Evolutionary conservation across 148 eudicot genomes (phyloP).

Genomic region (Chenopodium album): DNA sequence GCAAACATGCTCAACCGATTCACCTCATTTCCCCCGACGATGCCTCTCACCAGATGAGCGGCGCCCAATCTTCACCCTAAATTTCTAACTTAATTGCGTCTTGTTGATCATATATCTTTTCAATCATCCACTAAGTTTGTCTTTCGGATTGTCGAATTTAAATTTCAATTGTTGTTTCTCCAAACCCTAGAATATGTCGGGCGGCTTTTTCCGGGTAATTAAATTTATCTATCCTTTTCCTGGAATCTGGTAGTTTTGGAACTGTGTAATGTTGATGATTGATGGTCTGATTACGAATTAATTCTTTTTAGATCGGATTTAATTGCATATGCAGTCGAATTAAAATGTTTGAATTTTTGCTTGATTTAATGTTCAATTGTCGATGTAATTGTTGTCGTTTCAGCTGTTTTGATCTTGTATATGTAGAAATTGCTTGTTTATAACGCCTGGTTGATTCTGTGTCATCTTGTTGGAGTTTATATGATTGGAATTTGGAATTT

Average conservation of each 20-base stretch:
- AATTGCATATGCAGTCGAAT: background rate
- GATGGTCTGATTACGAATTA: background rate
- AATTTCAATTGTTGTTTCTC: background rate
- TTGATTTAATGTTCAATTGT: background rate
- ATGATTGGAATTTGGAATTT: conserved; percentile 15
- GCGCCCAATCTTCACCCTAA: background rate
- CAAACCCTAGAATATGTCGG: conserved; percentile 97
- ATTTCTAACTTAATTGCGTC: background rate
- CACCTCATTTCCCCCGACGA: background rate
- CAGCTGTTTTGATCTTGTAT: background rate
- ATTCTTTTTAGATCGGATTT: background rate
- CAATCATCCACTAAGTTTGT: background rate
- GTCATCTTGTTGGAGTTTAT: background rate
- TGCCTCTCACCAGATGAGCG: conserved; percentile 9
- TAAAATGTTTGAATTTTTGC: background rate
- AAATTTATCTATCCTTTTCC: background rate
- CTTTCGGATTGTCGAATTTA: background rate
- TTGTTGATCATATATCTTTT: background rate
- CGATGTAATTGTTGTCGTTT: background rate
- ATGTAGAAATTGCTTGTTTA: background rate
- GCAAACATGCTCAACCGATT: background rate
- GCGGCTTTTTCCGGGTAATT: conserved; percentile 93
- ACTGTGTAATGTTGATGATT: background rate
- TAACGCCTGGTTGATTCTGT: background rate
- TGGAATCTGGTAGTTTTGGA: background rate